Percentiles rank a stretch among this genome's conserved stretches.
These are phyloP conservation scores for Cladosporium sp. DNA, from an alignment of 2,329 filamentous ascomycete species.

Conservation along the genomic window DNA sequence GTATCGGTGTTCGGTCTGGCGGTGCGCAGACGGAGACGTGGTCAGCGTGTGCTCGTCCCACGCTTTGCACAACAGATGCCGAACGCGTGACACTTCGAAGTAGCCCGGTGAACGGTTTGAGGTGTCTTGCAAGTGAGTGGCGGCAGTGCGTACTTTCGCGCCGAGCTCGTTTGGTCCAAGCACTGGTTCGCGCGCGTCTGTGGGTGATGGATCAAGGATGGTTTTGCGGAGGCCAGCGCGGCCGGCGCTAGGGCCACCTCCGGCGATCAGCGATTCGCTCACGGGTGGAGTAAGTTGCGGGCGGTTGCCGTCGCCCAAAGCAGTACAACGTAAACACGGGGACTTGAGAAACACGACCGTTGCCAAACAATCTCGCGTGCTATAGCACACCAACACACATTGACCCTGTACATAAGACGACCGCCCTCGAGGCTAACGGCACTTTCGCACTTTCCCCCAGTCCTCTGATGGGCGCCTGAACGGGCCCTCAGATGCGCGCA, in stretches of 20 bases:
- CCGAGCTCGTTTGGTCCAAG: no score
- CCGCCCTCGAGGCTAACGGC: neutral
- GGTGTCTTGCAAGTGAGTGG: no score
- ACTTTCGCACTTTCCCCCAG: neutral
- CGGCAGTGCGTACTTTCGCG: no score
- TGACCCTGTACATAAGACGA: slow-evolving; percentile 4
- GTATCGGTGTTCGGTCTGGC: no score
- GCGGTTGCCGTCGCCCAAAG: neutral
- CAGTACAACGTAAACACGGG: neutral
- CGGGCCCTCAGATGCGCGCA: slow-evolving; percentile 5
- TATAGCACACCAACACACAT: neutral
- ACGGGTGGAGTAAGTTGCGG: neutral
- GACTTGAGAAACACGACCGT: slow-evolving; percentile 2
- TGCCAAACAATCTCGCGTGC: neutral
- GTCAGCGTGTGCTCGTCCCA: no score
- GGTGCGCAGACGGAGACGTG: no score
- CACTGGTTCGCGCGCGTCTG: no score
- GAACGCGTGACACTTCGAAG: no score
- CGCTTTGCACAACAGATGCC: no score
- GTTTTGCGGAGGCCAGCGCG: neutral
- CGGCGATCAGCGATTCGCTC: neutral
- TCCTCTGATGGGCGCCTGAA: slow-evolving; percentile 9
- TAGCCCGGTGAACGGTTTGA: no score
- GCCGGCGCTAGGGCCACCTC: no score
- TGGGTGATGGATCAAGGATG: neutral